A percentile compares a stretch with the other conserved stretches of the same genome.
These are phyloP conservation scores for Curvularia verruculosa DNA, from an alignment of 2,329 filamentous ascomycete genomes.

Conservation along the genomic window DNA sequence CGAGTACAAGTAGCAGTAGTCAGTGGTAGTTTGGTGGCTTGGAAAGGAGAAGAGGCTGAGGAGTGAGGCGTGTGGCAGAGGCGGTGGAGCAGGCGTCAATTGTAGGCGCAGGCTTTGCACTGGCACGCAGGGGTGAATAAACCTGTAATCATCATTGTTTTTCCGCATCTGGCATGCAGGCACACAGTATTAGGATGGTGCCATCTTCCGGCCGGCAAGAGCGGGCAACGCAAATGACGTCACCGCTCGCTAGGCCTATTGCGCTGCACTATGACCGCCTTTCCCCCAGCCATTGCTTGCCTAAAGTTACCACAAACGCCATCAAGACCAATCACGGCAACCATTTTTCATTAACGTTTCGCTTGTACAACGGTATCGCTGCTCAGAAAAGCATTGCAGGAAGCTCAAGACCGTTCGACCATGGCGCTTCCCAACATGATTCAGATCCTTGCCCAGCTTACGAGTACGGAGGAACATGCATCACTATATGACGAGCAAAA, in stretches of 20 bases:
- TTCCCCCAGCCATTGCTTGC: conserved; percentile 3
- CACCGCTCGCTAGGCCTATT: conserved; percentile 8
- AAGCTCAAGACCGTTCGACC: neutral
- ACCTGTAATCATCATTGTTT: conserved; percentile 33
- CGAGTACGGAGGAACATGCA: neutral
- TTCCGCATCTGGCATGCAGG: conserved; percentile 16
- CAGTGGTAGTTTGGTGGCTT: conserved; percentile 16
- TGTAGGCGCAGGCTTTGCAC: conserved; percentile 30
- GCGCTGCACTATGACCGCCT: conserved; percentile 3
- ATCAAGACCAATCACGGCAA: neutral
- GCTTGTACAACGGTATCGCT: neutral
- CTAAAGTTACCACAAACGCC: neutral
- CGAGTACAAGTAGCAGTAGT: conserved; percentile 1
- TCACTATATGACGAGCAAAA: neutral
- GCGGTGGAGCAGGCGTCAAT: conserved; percentile 19
- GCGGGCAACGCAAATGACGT: conserved; percentile 18
- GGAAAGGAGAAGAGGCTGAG: conserved; percentile 25
- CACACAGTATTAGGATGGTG: conserved; percentile 7
- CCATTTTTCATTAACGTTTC: neutral
- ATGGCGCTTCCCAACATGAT: neutral
- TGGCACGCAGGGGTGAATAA: conserved; percentile 17
- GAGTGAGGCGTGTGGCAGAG: conserved; percentile 23
- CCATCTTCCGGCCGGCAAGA: conserved; percentile 12
- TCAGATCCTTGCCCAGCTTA: neutral
- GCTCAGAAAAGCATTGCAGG: no score